phyloP scores from a whole-genome alignment of 2,329 filamentous ascomycete species.

The Cladosporium sp. region DNA sequence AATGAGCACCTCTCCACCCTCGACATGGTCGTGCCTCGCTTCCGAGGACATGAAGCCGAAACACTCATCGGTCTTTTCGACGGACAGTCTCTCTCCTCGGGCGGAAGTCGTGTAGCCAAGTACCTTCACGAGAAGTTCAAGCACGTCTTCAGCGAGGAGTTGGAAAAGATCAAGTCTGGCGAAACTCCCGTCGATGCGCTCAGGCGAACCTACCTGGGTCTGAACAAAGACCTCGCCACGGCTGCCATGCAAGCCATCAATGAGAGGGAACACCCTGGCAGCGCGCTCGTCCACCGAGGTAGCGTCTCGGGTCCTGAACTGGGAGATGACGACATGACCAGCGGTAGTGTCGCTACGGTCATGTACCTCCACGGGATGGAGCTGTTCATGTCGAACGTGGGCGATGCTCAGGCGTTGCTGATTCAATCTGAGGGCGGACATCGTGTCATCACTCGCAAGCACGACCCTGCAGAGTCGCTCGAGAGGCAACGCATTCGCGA shows the following conservation, averaged over 20 bases:
- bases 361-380: conserved; percentile 87
- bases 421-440: conserved; percentile 84
- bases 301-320: conserved; percentile 71
- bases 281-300: conserved; percentile 60
- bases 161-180: conserved; percentile 62
- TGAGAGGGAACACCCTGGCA: conserved; percentile 56
- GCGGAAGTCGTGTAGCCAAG: conserved; percentile 93
- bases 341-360: conserved; percentile 88
- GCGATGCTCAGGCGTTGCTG: conserved; percentile 91
- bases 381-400: conserved; percentile 90
- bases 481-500: conserved; percentile 89
- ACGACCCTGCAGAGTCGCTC: conserved; percentile 81
- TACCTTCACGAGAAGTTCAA: conserved; percentile 96
- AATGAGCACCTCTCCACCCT: conserved; percentile 95
- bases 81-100: conserved; percentile 80
- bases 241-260: conserved; percentile 77
- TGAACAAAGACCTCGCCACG: conserved; percentile 93
- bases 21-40: conserved; percentile 89
- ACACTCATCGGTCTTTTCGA: conserved; percentile 94
- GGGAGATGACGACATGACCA: conserved; percentile 82
- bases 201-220: conserved; percentile 75
- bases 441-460: conserved; percentile 80
- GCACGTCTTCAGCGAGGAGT: conserved; percentile 73
- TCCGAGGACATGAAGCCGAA: conserved; percentile 85
- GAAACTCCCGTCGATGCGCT: conserved; percentile 82